Base-by-base conservation (phyloP, 2,329 filamentous ascomycete genomes). In the Colletotrichum liaoningense region DNA sequence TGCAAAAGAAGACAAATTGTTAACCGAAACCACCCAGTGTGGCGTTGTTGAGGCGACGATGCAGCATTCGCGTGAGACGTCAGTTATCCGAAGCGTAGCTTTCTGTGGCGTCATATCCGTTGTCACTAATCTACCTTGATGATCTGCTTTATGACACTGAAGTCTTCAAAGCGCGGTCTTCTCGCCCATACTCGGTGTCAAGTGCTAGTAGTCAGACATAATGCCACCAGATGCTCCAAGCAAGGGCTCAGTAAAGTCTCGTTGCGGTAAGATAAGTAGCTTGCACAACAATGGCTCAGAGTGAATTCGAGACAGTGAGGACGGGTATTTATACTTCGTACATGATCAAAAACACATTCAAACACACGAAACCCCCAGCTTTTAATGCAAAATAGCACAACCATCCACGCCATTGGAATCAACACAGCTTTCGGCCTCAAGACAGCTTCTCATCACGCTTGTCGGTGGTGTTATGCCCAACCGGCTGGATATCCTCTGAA, bases 361-460 rank as follows among this genome's bases (percentile, higher is more conserved):
- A 55, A 52, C 16, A n/a, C 19, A 49, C 19, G 19, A 49, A 49
- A 49, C 42, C 42, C 42, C 11, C 42, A 9, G 2, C 24, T 54
- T 63, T 42, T 56, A 1, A 26, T 55, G 46, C n/a, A 55, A 52
- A 7, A 14, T 26, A 5, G 24, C 30, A 38, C 19, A 24, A 7
- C 12, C 14, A 26, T 52, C n/a, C 19, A 46, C 3, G 30, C 56
- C 19, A 30, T 19, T 35, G 33, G 12, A 35, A 35, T 35, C 11
- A 26, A 24, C 7, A 22, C 7, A 11, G 12, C 14, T 9, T 7
- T 16, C 24, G 8, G 2, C 30, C 22, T 57, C 56, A 73, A 38
- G 67, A 57, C 60, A 73, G 24, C 62, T 75, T 74, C 22, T 75
- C 67, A 5, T 69, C 74, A 1, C 74, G 72, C 42, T 74, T 76